These are phyloP conservation scores for Cyclanthera cordifolia DNA, from an alignment of 306 rosid genomes.

Conservation along the genomic window DNA sequence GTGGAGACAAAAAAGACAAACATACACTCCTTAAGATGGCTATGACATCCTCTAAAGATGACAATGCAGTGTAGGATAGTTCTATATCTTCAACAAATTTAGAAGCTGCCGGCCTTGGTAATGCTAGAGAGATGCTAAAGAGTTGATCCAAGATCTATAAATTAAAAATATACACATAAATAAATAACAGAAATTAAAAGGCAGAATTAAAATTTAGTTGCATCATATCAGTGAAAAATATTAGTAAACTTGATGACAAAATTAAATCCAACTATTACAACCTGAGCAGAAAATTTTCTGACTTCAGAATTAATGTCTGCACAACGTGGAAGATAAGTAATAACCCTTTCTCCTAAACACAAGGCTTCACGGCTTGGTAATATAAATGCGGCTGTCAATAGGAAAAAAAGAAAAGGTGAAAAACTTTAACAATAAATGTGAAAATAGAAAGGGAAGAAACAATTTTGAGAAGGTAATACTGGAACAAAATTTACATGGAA, in stretches of 20 bases:
- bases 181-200: not conserved
- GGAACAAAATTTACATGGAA: conserved; percentile 59
- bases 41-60: conserved; percentile 86
- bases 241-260: not conserved
- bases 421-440: not conserved
- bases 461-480: not conserved
- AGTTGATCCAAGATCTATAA: conserved; percentile 76
- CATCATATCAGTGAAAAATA: not conserved
- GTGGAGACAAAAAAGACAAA: conserved; percentile 16
- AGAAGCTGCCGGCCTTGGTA: conserved; percentile 68
- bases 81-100: conserved; percentile 51
- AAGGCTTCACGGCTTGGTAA: conserved; percentile 91
- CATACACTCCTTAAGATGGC: conserved; percentile 90
- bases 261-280: conserved; percentile 14
- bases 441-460: not conserved
- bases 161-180: not conserved
- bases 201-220: not conserved
- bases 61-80: conserved; percentile 70
- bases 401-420: conserved; percentile 6
- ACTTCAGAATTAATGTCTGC: conserved; percentile 87
- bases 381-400: conserved; percentile 63
- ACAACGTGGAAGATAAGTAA: conserved; percentile 90
- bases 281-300: conserved; percentile 86
- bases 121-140: conserved; percentile 78
- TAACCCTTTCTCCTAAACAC: conserved; percentile 78